Base-by-base conservation (phyloP, 495 filamentous ascomycete species). In the Penicillium coffeae region DNA sequence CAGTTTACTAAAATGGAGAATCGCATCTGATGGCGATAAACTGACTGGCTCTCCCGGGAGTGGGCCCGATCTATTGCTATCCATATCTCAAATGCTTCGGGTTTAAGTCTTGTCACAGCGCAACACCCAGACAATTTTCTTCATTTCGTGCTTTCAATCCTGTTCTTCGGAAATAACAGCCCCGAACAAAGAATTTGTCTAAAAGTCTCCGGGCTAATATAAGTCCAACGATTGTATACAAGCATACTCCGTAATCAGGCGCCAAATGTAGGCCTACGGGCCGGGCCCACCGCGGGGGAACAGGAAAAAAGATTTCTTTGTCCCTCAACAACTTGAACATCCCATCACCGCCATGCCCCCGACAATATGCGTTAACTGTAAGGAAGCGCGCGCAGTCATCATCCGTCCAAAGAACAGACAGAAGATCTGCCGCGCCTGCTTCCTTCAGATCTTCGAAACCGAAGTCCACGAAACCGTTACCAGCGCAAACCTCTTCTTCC, bases 391-490 rank as follows among this genome's bases (percentile, higher is more conserved):
- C 48, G 92, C 93, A 6, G 74, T 95, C 20, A 94, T 98, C 51
- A 86, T 95, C 47, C 84, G 93, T 14, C 92, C 93, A 5, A 96
- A 96, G 63, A 94, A 96, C 68, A 78, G 90, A 55, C 80, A 90
- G 48, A 94, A 94, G 58, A 84, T 97, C 38, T 98, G 93, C 76
- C 89, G 86, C 55, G 52, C 69, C 2, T 97, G 94, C 68, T 98
- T 98, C 71, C 79, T 95, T 47, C 45, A 67, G 18, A 72, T 90
- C 42, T 98, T 98, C 64, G 93, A 98, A 64, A 78, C 85, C 52
- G 93, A 98, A 74, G 85, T 95, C 45, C 90, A 96, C 66, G 83
- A 91, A 55, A 97, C 93, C 3, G 95, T 98, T 68, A 86, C 75
- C 8, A 73, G 81, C 6, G 85, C 86, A 12, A 69, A 74, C 19